Evolutionary conservation across 2,329 filamentous ascomycete genomes (phyloP).

Genomic region (Knoxdaviesia capensis): DNA sequence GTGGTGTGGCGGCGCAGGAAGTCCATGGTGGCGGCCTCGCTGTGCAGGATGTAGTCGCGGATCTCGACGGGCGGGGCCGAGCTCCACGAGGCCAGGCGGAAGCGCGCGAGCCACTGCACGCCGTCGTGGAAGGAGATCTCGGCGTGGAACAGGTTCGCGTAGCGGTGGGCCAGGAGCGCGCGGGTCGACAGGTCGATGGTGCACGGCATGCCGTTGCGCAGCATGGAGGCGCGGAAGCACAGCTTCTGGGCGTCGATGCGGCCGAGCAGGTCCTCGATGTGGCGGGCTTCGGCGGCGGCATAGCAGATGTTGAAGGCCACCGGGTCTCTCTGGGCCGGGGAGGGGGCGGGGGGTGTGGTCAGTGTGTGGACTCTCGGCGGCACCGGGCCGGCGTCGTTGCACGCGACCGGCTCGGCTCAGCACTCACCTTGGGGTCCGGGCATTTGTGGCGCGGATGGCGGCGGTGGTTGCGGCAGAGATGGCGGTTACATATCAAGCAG

Average conservation of each 20-base stretch:
- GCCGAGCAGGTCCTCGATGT: conserved; percentile 5
- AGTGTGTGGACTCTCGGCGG: too few relatives aligned
- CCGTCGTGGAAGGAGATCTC: conserved; percentile 11
- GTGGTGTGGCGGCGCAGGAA: conserved; percentile 8
- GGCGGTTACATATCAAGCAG: too few relatives aligned
- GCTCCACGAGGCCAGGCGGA: conserved; percentile 6
- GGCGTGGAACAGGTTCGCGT: conserved; percentile 6
- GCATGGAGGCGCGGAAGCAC: conserved; percentile 6
- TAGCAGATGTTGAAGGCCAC: conserved; percentile 1
- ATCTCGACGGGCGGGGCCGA: conserved; percentile 7
- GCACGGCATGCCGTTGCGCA: conserved; percentile 6
- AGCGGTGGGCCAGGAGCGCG: too few relatives aligned
- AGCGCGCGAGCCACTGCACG: conserved; percentile 9
- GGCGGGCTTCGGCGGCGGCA: conserved; percentile 6
- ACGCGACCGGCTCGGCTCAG: too few relatives aligned
- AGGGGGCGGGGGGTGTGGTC: too few relatives aligned
- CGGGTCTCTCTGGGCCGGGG: too few relatives aligned
- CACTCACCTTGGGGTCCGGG: too few relatives aligned
- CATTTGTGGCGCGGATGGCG: too few relatives aligned
- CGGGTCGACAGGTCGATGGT: conserved; percentile 6
- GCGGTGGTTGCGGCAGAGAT: too few relatives aligned
- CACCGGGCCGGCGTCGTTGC: too few relatives aligned
- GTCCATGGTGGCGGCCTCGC: conserved; percentile 10
- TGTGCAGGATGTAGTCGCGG: conserved; percentile 9
- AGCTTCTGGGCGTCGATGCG: conserved; percentile 6